These are phyloP conservation scores for Takashimella koratensis DNA, from an alignment of 1,284 basidiomycete genomes.

Conservation along the genomic window DNA sequence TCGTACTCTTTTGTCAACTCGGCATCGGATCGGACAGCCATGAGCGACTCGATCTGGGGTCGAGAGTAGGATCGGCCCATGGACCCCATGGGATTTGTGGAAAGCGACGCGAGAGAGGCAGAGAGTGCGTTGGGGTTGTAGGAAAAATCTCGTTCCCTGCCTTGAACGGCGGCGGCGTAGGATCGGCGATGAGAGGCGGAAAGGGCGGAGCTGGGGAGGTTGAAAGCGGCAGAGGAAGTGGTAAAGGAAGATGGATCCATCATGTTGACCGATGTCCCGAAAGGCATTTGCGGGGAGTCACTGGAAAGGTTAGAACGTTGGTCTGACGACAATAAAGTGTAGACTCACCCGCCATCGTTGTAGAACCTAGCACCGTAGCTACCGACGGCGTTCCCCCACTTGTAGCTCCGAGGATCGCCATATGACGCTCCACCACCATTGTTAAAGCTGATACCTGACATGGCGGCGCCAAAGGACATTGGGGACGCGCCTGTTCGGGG, in stretches of 20 bases:
- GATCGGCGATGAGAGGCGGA: slow-evolving; percentile 32
- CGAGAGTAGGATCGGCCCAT: slow-evolving; percentile 34
- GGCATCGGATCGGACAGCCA: slow-evolving; percentile 32
- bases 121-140: slow-evolving; percentile 26
- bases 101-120: slow-evolving; percentile 40
- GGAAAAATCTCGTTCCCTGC: slow-evolving; percentile 12
- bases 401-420: slow-evolving; percentile 23
- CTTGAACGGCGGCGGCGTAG: slow-evolving; percentile 40
- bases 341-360: slow-evolving; percentile 37
- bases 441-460: slow-evolving; percentile 44
- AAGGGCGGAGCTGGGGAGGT: slow-evolving; percentile 18
- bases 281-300: slow-evolving; percentile 36
- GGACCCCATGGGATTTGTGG: slow-evolving; percentile 21
- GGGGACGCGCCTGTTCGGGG: slow-evolving; percentile 32
- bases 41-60: slow-evolving; percentile 36
- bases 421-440: slow-evolving; percentile 42
- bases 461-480: slow-evolving; percentile 42
- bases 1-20: slow-evolving; percentile 42
- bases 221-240: slow-evolving; percentile 31
- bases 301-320: slow-evolving; percentile 9
- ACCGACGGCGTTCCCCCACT: slow-evolving; percentile 18
- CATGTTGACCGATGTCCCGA: slow-evolving; percentile 44
- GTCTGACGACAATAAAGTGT: background rate
- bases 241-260: slow-evolving; percentile 37
- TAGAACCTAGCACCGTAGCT: slow-evolving; percentile 45